Conservation (phyloP, 1,284 basidiomycete species). For the Cryptococcus sp. region DNA sequence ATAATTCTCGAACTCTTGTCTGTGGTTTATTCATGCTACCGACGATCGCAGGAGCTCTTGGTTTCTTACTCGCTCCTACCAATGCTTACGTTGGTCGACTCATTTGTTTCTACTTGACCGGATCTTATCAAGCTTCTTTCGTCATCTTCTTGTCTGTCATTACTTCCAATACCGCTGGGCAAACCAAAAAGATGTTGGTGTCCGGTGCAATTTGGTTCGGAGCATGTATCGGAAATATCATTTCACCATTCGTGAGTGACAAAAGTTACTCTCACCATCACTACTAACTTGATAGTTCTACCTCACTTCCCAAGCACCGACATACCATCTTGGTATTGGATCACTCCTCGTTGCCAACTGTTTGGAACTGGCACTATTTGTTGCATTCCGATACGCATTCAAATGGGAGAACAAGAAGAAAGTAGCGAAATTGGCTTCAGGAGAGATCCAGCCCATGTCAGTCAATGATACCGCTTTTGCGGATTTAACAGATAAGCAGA, state of each 20-base stretch:
- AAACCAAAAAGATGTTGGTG: conserved; percentile 50
- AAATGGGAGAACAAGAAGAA: conserved; percentile 47
- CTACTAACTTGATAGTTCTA: conserved; percentile 26
- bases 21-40: conserved; percentile 45
- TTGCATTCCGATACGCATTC: conserved; percentile 48
- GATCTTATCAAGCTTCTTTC: conserved; percentile 51
- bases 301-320: conserved; percentile 45
- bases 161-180: conserved; percentile 52
- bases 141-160: conserved; percentile 52
- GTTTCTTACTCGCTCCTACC: conserved; percentile 45
- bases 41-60: conserved; percentile 44
- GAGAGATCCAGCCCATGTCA: conserved; percentile 2
- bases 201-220: conserved; percentile 44
- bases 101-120: conserved; percentile 45
- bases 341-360: conserved; percentile 46
- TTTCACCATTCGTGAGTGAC: no score
- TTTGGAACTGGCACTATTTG: conserved; percentile 45
- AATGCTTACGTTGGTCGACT: conserved; percentile 45
- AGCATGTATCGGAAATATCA: conserved; percentile 43
- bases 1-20: conserved; percentile 39
- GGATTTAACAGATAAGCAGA: conserved; percentile 46
- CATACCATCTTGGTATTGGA: conserved; percentile 49
- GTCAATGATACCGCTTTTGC: conserved; percentile 35
- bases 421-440: conserved; percentile 33
- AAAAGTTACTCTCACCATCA: no score